Conservation (phyloP, 257 asterid species). For the Solanum etuberosum region DNA sequence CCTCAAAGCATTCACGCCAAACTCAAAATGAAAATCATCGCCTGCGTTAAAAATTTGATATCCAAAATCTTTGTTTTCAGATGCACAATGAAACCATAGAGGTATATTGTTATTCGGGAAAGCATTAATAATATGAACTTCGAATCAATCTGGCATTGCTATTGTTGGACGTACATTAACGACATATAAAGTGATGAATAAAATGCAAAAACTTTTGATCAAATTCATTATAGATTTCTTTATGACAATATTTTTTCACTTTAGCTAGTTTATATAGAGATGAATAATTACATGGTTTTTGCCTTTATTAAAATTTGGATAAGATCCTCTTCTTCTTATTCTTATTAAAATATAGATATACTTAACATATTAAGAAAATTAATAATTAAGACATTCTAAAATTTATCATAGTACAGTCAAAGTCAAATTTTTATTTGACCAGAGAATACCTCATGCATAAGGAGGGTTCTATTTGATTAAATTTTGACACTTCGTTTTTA, state of each 20-base stretch:
- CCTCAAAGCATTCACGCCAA: neutral
- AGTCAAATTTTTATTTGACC: neutral
- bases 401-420: neutral
- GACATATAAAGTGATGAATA: neutral
- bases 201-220: neutral
- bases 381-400: neutral
- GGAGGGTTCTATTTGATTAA: neutral
- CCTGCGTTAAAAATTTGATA: neutral
- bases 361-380: neutral
- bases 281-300: neutral
- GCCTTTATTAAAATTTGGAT: neutral
- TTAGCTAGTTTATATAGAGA: neutral
- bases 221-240: neutral
- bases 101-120: neutral
- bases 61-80: neutral
- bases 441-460: neutral
- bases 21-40: neutral
- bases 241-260: neutral
- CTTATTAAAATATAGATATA: neutral
- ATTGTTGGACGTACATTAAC: neutral
- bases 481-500: too few relatives aligned
- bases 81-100: neutral
- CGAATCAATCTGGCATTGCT: neutral
- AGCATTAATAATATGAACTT: neutral
- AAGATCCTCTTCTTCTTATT: neutral